Evolutionary conservation across 1,284 basidiomycete species (phyloP).

Genomic region (Ceratobasidium sp.): DNA sequence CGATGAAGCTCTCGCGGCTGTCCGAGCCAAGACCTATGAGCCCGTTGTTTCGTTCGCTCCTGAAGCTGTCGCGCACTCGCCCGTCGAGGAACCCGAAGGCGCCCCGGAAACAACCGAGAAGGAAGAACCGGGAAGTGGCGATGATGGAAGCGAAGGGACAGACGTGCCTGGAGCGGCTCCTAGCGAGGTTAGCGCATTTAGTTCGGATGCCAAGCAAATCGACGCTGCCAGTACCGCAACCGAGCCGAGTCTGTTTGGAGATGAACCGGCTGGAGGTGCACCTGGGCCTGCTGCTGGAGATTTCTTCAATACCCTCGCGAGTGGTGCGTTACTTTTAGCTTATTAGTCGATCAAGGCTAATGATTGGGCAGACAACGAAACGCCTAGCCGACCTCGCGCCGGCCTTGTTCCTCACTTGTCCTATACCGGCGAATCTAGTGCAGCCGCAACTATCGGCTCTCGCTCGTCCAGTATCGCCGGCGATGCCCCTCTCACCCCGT

Average conservation of each 20-base stretch:
- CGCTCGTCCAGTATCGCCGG: constrained; percentile 79
- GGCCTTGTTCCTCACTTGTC: constrained; percentile 63
- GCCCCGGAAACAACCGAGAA: constrained; percentile 52
- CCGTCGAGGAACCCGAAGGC: constrained; percentile 41
- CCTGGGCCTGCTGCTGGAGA: constrained; percentile 74
- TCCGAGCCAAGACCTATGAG: constrained; percentile 59
- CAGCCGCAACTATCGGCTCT: constrained; percentile 47
- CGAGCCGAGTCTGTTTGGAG: constrained; percentile 86
- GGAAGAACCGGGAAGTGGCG: constrained; percentile 56
- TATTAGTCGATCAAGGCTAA: background rate
- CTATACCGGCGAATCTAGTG: constrained; percentile 57
- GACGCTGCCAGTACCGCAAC: constrained; percentile 77
- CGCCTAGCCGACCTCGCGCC: constrained; percentile 63
- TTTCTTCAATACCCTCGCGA: constrained; percentile 84
- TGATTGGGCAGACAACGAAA: constrained; percentile 42
- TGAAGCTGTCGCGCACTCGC: constrained; percentile 51
- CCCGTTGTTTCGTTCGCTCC: constrained; percentile 80
- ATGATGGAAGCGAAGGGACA: constrained; percentile 53
- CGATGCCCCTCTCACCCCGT: constrained; percentile 60
- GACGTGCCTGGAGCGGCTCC: constrained; percentile 61
- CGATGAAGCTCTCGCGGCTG: constrained; percentile 52
- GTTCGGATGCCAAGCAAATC: constrained; percentile 65
- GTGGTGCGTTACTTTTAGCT: constrained; percentile 34
- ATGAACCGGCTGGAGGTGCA: constrained; percentile 69
- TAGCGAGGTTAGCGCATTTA: constrained; percentile 70